phyloP scores from a whole-genome alignment of 257 asterid genomes.

The Thymus quinquecostatus region DNA sequence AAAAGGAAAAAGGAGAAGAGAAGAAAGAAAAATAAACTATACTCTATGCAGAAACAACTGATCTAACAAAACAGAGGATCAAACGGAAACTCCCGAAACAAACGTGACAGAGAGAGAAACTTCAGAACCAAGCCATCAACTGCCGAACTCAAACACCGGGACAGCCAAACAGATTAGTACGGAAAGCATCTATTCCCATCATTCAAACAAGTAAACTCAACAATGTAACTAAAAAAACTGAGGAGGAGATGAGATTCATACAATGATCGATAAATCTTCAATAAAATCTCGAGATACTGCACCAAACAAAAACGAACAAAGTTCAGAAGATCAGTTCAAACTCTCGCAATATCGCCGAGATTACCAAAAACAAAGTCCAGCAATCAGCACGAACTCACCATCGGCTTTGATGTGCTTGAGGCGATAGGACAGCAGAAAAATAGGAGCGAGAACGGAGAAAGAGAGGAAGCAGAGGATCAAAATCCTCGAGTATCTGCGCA shows the following conservation, averaged over 20 bases:
- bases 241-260: slow-evolving; percentile 42
- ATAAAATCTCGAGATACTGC: slow-evolving; percentile 61
- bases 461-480: slow-evolving; percentile 82
- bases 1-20: neutral
- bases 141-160: slow-evolving; percentile 3
- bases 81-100: neutral
- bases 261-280: slow-evolving; percentile 84
- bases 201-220: slow-evolving; percentile 22
- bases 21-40: neutral
- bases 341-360: neutral
- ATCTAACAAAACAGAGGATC: slow-evolving; percentile 1
- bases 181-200: neutral
- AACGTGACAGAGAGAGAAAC: neutral
- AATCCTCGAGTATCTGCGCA: slow-evolving; percentile 75
- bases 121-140: slow-evolving; percentile 30
- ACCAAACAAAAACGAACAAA: slow-evolving; percentile 25
- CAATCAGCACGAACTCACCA: slow-evolving; percentile 39
- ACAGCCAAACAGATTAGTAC: neutral
- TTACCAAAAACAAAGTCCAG: slow-evolving; percentile 3
- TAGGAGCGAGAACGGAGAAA: slow-evolving; percentile 63
- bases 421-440: slow-evolving; percentile 61
- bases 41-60: slow-evolving; percentile 17
- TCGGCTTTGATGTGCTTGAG: slow-evolving; percentile 61
- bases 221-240: neutral
- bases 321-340: slow-evolving; percentile 21